Conservation (phyloP, 2,329 filamentous ascomycete species). For the Colletotrichum sp. region DNA sequence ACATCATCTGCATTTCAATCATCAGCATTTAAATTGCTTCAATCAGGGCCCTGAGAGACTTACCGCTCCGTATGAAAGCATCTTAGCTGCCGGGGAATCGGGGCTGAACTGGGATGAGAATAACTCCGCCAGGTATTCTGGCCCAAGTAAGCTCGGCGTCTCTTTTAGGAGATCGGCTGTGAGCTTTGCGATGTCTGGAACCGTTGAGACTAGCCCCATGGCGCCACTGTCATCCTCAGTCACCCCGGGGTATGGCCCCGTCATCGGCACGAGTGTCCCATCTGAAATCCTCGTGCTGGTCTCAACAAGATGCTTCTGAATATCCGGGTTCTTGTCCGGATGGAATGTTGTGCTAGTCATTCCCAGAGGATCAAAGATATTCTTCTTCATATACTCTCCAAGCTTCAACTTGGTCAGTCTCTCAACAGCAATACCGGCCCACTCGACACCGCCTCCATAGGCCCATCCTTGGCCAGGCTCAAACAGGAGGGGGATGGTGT, state of each 20-base stretch:
- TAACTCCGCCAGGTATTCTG: neutral
- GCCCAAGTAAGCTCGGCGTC: neutral
- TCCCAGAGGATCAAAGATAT: neutral
- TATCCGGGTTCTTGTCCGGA: neutral
- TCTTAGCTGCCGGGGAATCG: neutral
- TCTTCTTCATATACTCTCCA: neutral
- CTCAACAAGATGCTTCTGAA: neutral
- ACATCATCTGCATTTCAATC: neutral
- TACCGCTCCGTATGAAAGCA: neutral
- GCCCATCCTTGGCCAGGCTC: conserved; percentile 1
- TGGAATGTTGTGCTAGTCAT: neutral
- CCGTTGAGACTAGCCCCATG: neutral
- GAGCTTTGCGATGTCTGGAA: neutral
- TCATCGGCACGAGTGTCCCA: neutral
- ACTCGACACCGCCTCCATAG: conserved; percentile 2
- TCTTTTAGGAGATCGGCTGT: neutral
- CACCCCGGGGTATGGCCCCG: neutral
- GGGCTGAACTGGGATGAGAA: neutral
- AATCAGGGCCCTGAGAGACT: neutral
- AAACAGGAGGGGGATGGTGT: neutral
- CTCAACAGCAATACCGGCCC: neutral
- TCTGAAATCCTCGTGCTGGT: neutral
- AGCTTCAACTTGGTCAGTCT: neutral
- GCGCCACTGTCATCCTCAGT: neutral
- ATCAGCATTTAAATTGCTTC: neutral